These are phyloP conservation scores for Fusarium sp. DNA, from an alignment of 2,329 filamentous ascomycete genomes.

Conservation along the genomic window DNA sequence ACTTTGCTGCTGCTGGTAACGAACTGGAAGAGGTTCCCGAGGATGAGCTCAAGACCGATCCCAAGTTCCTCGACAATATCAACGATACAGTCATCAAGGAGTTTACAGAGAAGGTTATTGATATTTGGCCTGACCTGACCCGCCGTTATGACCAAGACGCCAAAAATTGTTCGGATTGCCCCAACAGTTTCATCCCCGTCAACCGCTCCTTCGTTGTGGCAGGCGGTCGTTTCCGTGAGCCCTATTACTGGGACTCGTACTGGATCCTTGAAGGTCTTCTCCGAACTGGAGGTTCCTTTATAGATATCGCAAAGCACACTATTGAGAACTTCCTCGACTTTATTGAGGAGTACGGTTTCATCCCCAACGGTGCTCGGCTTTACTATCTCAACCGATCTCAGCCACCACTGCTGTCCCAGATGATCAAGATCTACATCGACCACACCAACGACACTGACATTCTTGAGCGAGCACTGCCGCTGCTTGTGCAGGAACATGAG, in stretches of 20 bases:
- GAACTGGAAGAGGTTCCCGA: slow-evolving; percentile 70
- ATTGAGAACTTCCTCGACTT: slow-evolving; percentile 80
- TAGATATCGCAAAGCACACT: slow-evolving; percentile 74
- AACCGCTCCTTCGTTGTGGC: slow-evolving; percentile 80
- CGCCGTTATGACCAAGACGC: slow-evolving; percentile 68
- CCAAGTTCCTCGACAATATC: slow-evolving; percentile 71
- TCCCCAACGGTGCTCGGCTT: slow-evolving; percentile 76
- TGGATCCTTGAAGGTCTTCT: slow-evolving; percentile 78
- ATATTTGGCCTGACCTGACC: slow-evolving; percentile 79
- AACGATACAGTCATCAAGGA: slow-evolving; percentile 71
- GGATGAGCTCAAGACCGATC: slow-evolving; percentile 67
- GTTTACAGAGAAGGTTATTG: slow-evolving; percentile 75
- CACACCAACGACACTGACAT: slow-evolving; percentile 75
- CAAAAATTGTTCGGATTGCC: slow-evolving; percentile 71
- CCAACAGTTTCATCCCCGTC: slow-evolving; percentile 75
- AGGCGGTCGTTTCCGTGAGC: slow-evolving; percentile 78
- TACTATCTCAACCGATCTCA: slow-evolving; percentile 80
- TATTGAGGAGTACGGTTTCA: slow-evolving; percentile 74
- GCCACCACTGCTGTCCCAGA: slow-evolving; percentile 75
- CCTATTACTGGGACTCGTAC: slow-evolving; percentile 81
- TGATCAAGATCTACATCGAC: slow-evolving; percentile 75
- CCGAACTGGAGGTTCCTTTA: slow-evolving; percentile 74
- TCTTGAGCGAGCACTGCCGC: slow-evolving; percentile 71
- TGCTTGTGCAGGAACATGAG: slow-evolving; percentile 74
- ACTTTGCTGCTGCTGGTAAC: slow-evolving; percentile 75